Evolutionary conservation across 768 basidiomycete species (phyloP).

Genomic region (Serendipita indica): DNA sequence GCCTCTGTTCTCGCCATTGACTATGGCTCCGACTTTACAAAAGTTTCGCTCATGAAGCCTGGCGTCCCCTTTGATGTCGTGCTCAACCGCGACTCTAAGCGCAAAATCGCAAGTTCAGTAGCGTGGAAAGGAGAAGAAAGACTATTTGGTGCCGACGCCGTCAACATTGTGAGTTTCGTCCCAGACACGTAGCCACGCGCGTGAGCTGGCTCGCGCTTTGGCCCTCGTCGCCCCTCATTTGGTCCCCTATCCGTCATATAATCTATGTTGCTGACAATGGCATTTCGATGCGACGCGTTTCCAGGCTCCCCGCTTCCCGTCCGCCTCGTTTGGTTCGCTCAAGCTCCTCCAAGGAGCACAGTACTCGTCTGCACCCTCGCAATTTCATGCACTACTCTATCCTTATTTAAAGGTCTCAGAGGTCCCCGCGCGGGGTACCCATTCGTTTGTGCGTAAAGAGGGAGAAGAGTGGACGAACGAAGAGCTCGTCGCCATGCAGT

Average conservation of each 20-base stretch:
- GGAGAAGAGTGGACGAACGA: slow-evolving; percentile 69
- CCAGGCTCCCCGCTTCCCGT: slow-evolving; percentile 85
- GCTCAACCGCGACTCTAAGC: slow-evolving; percentile 90
- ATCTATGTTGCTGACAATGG: neutral
- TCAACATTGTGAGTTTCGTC: slow-evolving; percentile 53
- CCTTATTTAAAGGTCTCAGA: slow-evolving; percentile 34
- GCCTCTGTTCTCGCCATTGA: slow-evolving; percentile 88
- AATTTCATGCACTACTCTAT: slow-evolving; percentile 41
- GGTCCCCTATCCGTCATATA: neutral
- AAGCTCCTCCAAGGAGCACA: slow-evolving; percentile 65
- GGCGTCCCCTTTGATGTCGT: slow-evolving; percentile 92
- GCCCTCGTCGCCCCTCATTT: neutral
- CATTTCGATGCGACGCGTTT: neutral
- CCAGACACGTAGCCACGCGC: slow-evolving; percentile 10
- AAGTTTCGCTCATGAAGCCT: slow-evolving; percentile 88
- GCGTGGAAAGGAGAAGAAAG: slow-evolving; percentile 82
- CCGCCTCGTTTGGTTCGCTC: slow-evolving; percentile 69
- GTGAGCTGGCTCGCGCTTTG: slow-evolving; percentile 6
- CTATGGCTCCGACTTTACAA: slow-evolving; percentile 97
- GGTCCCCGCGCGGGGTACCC: slow-evolving; percentile 42
- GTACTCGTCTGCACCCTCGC: slow-evolving; percentile 40
- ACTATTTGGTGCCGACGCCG: slow-evolving; percentile 79
- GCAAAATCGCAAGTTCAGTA: slow-evolving; percentile 82
- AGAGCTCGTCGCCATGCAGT: slow-evolving; percentile 88
- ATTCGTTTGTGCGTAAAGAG: slow-evolving; percentile 37